A percentile compares a stretch with the other conserved stretches of the same genome.
Conservation (phyloP, 1,284 basidiomycete genomes). For the Thelephora terrestris region DNA sequence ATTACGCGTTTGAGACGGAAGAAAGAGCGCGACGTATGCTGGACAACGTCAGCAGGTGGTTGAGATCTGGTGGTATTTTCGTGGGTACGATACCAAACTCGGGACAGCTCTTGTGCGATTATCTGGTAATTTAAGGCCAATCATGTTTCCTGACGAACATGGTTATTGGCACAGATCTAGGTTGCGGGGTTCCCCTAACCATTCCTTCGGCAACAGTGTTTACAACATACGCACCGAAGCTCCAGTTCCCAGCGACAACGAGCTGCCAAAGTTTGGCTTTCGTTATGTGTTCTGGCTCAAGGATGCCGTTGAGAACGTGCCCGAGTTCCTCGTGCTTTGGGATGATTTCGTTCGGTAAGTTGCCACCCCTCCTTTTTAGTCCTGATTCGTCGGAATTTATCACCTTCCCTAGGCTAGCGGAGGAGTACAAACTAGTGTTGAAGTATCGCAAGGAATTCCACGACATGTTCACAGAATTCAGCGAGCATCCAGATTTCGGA, state of each 20-base stretch:
- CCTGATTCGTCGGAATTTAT: conserved; percentile 7
- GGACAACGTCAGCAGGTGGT: conserved; percentile 76
- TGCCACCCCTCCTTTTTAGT: neutral
- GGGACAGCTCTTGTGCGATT: conserved; percentile 64
- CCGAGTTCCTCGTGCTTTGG: conserved; percentile 95
- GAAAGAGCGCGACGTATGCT: conserved; percentile 89
- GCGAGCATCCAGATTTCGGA: conserved; percentile 66
- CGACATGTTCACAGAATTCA: conserved; percentile 73
- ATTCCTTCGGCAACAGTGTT: conserved; percentile 85
- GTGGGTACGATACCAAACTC: conserved; percentile 93
- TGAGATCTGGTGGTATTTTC: conserved; percentile 80
- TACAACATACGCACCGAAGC: conserved; percentile 84
- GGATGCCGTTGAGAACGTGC: conserved; percentile 95
- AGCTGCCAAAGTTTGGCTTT: conserved; percentile 73
- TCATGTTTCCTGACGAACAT: conserved; percentile 18
- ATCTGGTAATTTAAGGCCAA: neutral
- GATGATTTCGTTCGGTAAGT: conserved; percentile 80
- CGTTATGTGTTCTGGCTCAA: conserved; percentile 89
- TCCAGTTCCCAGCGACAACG: conserved; percentile 25
- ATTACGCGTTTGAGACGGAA: conserved; percentile 93
- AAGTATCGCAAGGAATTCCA: conserved; percentile 86
- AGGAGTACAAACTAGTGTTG: conserved; percentile 68
- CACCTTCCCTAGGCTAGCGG: conserved; percentile 53
- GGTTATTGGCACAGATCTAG: too few species aligned
- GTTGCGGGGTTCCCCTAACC: conserved; percentile 32